These are phyloP conservation scores for Cyclotella baltica DNA, from an alignment of 108 stramenopile genomes.

Conservation along the genomic window DNA sequence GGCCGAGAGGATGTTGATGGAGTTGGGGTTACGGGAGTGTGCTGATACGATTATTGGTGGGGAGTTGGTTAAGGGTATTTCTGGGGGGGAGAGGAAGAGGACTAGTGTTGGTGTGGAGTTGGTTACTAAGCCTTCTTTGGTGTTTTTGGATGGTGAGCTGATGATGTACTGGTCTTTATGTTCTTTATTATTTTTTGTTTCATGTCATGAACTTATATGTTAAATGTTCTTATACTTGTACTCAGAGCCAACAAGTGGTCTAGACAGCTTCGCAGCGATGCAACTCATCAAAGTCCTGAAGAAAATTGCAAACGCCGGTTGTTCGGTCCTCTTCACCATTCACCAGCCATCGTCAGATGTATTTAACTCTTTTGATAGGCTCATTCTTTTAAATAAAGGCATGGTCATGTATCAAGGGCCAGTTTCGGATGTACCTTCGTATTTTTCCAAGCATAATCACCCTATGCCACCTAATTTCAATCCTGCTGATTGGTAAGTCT, in stretches of 20 bases:
- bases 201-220: background rate
- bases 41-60: conserved; percentile 81
- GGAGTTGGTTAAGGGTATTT: conserved; percentile 73
- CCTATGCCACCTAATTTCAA: conserved; percentile 79
- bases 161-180: background rate
- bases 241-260: conserved; percentile 66
- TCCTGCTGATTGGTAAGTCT: conserved; percentile 75
- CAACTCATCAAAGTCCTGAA: conserved; percentile 81
- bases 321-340: conserved; percentile 89
- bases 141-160: conserved; percentile 69
- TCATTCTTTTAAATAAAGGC: conserved; percentile 75
- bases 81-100: conserved; percentile 82
- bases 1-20: conserved; percentile 74
- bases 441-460: conserved; percentile 61
- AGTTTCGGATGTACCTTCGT: conserved; percentile 55
- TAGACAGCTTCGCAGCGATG: conserved; percentile 81
- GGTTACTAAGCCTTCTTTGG: conserved; percentile 73
- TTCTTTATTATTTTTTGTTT: background rate
- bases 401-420: conserved; percentile 78
- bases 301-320: conserved; percentile 80
- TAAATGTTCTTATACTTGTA: background rate
- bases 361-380: conserved; percentile 78
- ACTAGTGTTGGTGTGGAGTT: conserved; percentile 81
- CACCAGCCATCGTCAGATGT: conserved; percentile 92
- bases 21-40: conserved; percentile 74